Conservation (phyloP, 108 stramenopile species). For the Fragilariopsis cylindrus region DNA sequence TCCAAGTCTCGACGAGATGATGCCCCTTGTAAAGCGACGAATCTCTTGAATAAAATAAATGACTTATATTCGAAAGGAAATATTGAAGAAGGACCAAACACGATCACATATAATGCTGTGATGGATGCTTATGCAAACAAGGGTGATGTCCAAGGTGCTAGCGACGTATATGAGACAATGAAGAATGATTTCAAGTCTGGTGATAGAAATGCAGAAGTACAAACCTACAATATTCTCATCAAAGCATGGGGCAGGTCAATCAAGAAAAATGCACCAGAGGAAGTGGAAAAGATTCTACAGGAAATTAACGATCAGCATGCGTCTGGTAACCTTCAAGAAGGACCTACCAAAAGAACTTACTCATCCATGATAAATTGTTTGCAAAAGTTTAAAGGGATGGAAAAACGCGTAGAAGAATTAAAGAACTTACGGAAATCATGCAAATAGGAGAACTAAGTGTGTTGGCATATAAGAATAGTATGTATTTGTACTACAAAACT, state of each 20-base stretch:
- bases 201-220: slow-evolving; percentile 28
- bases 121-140: not conserved
- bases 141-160: not conserved
- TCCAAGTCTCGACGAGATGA: not conserved
- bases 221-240: slow-evolving; percentile 6
- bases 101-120: not conserved
- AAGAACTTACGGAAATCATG: too few species aligned
- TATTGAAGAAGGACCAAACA: not conserved
- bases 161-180: not conserved
- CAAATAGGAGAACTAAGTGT: too few species aligned
- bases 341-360: slow-evolving; percentile 39
- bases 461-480: too few species aligned
- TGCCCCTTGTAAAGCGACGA: not conserved
- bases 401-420: too few species aligned
- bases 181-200: not conserved
- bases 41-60: not conserved
- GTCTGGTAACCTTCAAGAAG: slow-evolving; percentile 1
- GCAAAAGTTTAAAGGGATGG: not conserved
- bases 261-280: slow-evolving; percentile 40
- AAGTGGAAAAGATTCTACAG: slow-evolving; percentile 41
- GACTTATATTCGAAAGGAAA: not conserved
- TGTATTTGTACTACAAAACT: too few species aligned
- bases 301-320: slow-evolving; percentile 1
- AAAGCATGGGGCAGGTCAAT: slow-evolving; percentile 20
- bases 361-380: slow-evolving; percentile 20